Evolutionary conservation across 2,329 filamentous ascomycete genomes (phyloP).

Genomic region (Curvularia sp.): DNA sequence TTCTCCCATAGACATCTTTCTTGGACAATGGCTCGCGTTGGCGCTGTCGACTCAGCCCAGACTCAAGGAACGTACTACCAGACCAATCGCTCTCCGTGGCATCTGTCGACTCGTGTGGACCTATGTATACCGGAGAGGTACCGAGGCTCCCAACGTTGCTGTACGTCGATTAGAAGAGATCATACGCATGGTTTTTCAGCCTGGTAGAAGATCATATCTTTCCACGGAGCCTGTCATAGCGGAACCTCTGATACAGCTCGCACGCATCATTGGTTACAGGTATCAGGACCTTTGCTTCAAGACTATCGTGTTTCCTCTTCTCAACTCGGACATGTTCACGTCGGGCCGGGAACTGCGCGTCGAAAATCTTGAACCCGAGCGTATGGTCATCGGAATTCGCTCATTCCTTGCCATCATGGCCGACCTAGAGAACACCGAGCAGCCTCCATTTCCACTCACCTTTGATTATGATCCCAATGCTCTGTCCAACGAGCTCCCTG

Average conservation of each 20-base stretch:
- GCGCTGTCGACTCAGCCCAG: conserved; percentile 78
- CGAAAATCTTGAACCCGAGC: conserved; percentile 92
- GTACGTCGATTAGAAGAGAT: conserved; percentile 88
- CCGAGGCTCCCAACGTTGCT: conserved; percentile 71
- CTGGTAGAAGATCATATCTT: conserved; percentile 78
- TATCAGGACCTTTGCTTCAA: conserved; percentile 93
- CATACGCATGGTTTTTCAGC: conserved; percentile 80
- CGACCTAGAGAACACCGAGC: conserved; percentile 85
- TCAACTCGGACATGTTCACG: conserved; percentile 89
- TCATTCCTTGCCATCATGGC: conserved; percentile 93
- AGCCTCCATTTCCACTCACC: conserved; percentile 82
- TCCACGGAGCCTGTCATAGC: conserved; percentile 84
- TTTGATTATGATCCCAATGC: conserved; percentile 57
- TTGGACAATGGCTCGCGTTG: conserved; percentile 84
- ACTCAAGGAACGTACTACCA: conserved; percentile 81
- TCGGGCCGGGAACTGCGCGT: conserved; percentile 80
- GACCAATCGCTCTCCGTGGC: conserved; percentile 83
- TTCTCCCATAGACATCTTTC: conserved; percentile 83
- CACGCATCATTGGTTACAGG: conserved; percentile 92
- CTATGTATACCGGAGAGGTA: conserved; percentile 80
- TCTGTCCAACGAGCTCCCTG: conserved; percentile 47
- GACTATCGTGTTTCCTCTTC: conserved; percentile 89
- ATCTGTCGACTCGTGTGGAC: conserved; percentile 93
- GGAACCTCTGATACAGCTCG: conserved; percentile 90
- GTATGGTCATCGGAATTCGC: conserved; percentile 95